Conservation (phyloP, 257 asterid genomes). For the Solanum dulcamara region DNA sequence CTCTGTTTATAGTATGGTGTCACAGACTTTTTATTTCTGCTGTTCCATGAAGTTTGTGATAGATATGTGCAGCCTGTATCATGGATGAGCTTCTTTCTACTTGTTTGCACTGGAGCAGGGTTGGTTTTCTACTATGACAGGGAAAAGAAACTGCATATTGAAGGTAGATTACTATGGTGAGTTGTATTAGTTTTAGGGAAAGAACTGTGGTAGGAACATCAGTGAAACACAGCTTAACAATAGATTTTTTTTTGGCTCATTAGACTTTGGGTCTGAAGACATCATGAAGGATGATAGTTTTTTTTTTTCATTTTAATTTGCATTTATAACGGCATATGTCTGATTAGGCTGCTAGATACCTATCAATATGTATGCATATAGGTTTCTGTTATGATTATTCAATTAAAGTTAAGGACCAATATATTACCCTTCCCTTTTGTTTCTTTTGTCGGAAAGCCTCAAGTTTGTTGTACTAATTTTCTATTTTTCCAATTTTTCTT, state of each 20-base stretch:
- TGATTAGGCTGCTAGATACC: neutral
- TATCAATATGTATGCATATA: neutral
- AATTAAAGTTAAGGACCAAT: neutral
- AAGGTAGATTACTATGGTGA: slow-evolving; percentile 67
- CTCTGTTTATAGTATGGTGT: neutral
- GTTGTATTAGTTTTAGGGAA: slow-evolving; percentile 20
- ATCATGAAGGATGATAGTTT: neutral
- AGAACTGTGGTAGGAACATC: neutral
- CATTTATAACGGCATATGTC: neutral
- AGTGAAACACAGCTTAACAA: neutral
- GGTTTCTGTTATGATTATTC: neutral
- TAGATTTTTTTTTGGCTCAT: neutral
- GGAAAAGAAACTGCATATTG: slow-evolving; percentile 72
- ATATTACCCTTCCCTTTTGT: neutral
- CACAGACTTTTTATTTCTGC: neutral
- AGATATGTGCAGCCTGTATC: slow-evolving; percentile 54
- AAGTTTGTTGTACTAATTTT: neutral
- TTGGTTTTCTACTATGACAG: slow-evolving; percentile 64
- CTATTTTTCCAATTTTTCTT: no score
- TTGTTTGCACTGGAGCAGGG: slow-evolving; percentile 65
- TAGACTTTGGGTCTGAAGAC: neutral
- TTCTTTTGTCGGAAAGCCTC: neutral
- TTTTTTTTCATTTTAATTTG: neutral
- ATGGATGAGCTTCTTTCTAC: slow-evolving; percentile 78
- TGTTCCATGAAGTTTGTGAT: neutral